Evolutionary conservation across 2,329 filamentous ascomycete genomes (phyloP).

Genomic region (Stachybotrys chartarum): DNA sequence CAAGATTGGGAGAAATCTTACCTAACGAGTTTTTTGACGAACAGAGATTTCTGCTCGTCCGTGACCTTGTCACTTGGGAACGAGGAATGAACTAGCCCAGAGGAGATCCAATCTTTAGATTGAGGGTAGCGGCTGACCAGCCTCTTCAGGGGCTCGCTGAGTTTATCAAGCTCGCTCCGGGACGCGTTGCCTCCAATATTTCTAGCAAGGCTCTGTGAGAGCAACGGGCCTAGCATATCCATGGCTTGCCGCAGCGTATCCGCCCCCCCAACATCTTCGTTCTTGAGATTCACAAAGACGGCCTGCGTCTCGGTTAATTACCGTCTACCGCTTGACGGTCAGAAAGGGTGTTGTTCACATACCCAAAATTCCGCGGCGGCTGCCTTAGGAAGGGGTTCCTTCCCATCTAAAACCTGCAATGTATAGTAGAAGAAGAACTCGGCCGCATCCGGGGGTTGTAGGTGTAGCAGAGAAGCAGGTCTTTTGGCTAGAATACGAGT

Average conservation of each 20-base stretch:
- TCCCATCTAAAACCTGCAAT: slow-evolving; percentile 61
- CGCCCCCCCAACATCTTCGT: slow-evolving; percentile 33
- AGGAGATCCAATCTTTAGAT: slow-evolving; percentile 56
- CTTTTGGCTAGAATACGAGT: slow-evolving; percentile 56
- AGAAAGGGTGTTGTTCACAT: slow-evolving; percentile 12
- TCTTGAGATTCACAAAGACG: slow-evolving; percentile 42
- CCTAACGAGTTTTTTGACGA: slow-evolving; percentile 60
- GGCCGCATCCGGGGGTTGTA: slow-evolving; percentile 48
- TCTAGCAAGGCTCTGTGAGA: slow-evolving; percentile 52
- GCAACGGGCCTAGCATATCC: slow-evolving; percentile 50
- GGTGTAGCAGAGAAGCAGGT: slow-evolving; percentile 51
- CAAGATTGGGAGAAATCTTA: slow-evolving; percentile 16
- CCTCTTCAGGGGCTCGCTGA: slow-evolving; percentile 65
- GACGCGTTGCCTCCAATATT: slow-evolving; percentile 63
- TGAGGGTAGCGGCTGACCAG: slow-evolving; percentile 49
- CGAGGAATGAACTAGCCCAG: slow-evolving; percentile 44
- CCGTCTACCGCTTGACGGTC: slow-evolving; percentile 1
- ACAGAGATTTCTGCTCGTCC: slow-evolving; percentile 51
- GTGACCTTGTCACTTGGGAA: slow-evolving; percentile 56
- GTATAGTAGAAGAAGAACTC: slow-evolving; percentile 67
- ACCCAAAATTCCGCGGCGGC: slow-evolving; percentile 73
- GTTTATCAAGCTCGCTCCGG: slow-evolving; percentile 64
- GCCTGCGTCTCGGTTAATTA: slow-evolving; percentile 28
- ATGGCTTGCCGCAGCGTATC: slow-evolving; percentile 42
- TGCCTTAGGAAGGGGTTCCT: slow-evolving; percentile 68